Conservation (phyloP, 108 stramenopile species). For the Heterococcus sp. region DNA sequence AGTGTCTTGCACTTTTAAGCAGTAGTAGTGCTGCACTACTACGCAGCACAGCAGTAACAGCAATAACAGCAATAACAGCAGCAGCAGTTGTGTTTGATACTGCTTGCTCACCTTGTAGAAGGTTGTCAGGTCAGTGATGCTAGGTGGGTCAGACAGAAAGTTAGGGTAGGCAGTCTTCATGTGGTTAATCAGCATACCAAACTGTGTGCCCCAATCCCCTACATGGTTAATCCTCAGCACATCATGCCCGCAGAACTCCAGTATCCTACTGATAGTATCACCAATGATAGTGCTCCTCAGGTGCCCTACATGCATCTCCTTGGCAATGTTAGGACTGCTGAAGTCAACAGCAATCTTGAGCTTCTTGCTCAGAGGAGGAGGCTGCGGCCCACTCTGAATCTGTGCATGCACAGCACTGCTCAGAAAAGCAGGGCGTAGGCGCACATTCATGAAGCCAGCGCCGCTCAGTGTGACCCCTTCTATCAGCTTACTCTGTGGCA, state of each 20-base stretch:
- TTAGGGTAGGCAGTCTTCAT: slow-evolving; percentile 90
- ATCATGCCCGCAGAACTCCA: slow-evolving; percentile 82
- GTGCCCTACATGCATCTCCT: slow-evolving; percentile 99
- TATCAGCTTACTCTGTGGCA: slow-evolving; percentile 50
- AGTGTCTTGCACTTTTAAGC: too few relatives aligned
- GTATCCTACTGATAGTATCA: slow-evolving; percentile 87
- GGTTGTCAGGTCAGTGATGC: slow-evolving; percentile 69
- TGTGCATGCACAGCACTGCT: slow-evolving; percentile 10
- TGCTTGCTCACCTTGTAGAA: slow-evolving; percentile 99
- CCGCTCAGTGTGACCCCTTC: slow-evolving; percentile 32
- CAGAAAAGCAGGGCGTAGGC: slow-evolving; percentile 73
- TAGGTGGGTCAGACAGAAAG: slow-evolving; percentile 64
- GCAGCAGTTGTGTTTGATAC: too few relatives aligned
- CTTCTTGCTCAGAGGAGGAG: slow-evolving; percentile 30
- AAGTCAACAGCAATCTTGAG: slow-evolving; percentile 87
- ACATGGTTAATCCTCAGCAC: slow-evolving; percentile 92
- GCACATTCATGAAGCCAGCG: slow-evolving; percentile 73
- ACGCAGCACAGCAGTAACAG: too few relatives aligned
- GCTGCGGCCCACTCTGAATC: slow-evolving; percentile 50
- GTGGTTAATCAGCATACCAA: slow-evolving; percentile 98
- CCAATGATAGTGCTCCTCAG: slow-evolving; percentile 97
- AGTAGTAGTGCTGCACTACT: too few relatives aligned
- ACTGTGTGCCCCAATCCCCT: slow-evolving; percentile 99
- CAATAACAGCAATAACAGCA: too few relatives aligned
- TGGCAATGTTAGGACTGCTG: slow-evolving; percentile 98